These are phyloP conservation scores for Phytophthora palmivora DNA, from an alignment of 352 stramenopile species.

Conservation along the genomic window DNA sequence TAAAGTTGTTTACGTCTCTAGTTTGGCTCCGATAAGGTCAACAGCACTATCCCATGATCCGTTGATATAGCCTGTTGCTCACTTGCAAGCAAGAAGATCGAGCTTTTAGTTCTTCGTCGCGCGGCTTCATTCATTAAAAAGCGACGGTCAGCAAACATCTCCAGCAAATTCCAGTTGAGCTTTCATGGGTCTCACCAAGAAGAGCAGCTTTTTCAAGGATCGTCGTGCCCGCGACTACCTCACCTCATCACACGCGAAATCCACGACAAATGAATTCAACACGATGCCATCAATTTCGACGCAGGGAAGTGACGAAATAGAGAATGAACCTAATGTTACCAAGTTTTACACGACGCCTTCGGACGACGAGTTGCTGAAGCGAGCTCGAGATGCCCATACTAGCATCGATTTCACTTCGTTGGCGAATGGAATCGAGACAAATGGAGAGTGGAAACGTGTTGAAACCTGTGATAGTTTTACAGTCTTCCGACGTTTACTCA, in stretches of 20 bases:
- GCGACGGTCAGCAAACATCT: not conserved
- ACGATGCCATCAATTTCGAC: constrained; percentile 7
- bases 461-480: constrained; percentile 15
- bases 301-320: not conserved
- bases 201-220: constrained; percentile 7
- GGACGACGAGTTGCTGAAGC: constrained; percentile 24
- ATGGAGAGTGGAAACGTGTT: constrained; percentile 15
- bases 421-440: constrained; percentile 3
- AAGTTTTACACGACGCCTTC: constrained; percentile 6
- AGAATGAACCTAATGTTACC: not conserved
- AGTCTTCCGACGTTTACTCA: constrained; percentile 14
- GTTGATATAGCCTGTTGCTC: not conserved
- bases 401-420: constrained; percentile 20
- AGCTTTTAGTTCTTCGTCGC: not conserved
- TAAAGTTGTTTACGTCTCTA: not conserved
- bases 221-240: constrained; percentile 1
- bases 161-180: not conserved
- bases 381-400: constrained; percentile 25
- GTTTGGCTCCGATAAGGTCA: not conserved
- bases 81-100: not conserved
- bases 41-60: not conserved
- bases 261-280: not conserved
- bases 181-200: constrained; percentile 11
- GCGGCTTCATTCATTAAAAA: constrained; percentile 5
- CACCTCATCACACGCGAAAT: not conserved